Evolutionary conservation across 1,284 basidiomycete species (phyloP).

Genomic region (Phellinidium pouzarii): DNA sequence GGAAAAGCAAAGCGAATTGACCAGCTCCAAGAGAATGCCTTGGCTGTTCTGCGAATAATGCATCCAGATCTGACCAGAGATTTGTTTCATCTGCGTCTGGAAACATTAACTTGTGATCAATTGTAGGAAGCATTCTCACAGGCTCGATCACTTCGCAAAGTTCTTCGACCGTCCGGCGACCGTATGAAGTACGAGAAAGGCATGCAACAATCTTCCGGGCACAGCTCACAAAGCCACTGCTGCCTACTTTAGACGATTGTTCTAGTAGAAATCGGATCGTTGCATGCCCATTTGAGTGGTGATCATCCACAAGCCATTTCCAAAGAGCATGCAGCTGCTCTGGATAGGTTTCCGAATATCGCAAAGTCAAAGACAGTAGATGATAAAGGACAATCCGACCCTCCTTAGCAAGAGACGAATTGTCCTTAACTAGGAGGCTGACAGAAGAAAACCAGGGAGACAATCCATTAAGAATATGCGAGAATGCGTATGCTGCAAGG

Average conservation of each 20-base stretch:
- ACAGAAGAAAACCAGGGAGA: slow-evolving; percentile 79
- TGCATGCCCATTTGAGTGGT: slow-evolving; percentile 72
- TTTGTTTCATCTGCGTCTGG: slow-evolving; percentile 68
- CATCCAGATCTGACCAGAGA: slow-evolving; percentile 67
- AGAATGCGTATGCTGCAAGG: slow-evolving; percentile 38
- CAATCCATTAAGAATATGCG: slow-evolving; percentile 64
- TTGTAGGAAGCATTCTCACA: slow-evolving; percentile 69
- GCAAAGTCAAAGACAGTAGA: slow-evolving; percentile 77
- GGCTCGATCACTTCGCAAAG: slow-evolving; percentile 83
- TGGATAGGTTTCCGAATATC: slow-evolving; percentile 70
- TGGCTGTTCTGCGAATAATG: slow-evolving; percentile 67
- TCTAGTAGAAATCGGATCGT: slow-evolving; percentile 82
- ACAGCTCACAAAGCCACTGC: slow-evolving; percentile 70
- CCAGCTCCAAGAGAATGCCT: slow-evolving; percentile 67
- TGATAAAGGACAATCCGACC: slow-evolving; percentile 74
- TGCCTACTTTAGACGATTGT: slow-evolving; percentile 81
- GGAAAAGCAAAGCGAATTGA: slow-evolving; percentile 83
- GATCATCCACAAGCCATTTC: slow-evolving; percentile 65
- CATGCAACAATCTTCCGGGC: slow-evolving; percentile 82
- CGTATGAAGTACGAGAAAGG: slow-evolving; percentile 73
- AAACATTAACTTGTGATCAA: slow-evolving; percentile 63
- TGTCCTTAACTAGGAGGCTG: slow-evolving; percentile 59
- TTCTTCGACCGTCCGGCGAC: slow-evolving; percentile 73
- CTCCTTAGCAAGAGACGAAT: slow-evolving; percentile 47
- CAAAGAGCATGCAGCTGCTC: slow-evolving; percentile 84